Percentiles rank a stretch among this genome's conserved stretches.
phyloP scores from a whole-genome alignment of 805 yeast genomes.

The Torulaspora microellipsoides region DNA sequence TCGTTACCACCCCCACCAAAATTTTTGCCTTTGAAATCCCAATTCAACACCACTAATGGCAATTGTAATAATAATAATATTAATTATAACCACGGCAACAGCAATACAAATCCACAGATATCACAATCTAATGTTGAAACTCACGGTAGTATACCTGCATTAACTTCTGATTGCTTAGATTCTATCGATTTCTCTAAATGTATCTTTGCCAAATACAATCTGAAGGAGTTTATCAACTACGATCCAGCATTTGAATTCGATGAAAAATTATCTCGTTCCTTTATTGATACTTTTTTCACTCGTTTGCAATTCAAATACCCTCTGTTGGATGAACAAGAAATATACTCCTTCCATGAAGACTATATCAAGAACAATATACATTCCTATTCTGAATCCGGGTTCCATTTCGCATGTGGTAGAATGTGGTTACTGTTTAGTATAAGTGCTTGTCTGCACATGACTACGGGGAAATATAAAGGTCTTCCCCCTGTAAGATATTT shows the following conservation, averaged over 20 bases:
- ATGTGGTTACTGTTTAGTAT: conserved; percentile 53
- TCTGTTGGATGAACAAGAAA: conserved; percentile 47
- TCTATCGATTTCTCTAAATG: conserved; percentile 39
- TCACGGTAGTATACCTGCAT: conserved; percentile 28
- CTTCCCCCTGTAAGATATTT: conserved; percentile 53
- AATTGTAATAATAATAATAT: too few species aligned
- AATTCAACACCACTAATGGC: too few species aligned
- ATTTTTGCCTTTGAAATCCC: too few species aligned
- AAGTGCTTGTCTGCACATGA: conserved; percentile 47
- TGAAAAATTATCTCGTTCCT: conserved; percentile 44
- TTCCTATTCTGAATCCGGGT: conserved; percentile 34
- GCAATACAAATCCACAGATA: too few species aligned
- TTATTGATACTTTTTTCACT: conserved; percentile 52
- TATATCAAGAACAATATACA: conserved; percentile 42
- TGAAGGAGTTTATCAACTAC: conserved; percentile 40
- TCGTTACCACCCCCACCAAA: too few species aligned
- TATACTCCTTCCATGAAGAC: conserved; percentile 46
- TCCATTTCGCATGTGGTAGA: conserved; percentile 51
- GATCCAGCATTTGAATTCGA: conserved; percentile 54
- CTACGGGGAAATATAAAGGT: conserved; percentile 53
- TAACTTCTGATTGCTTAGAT: conserved; percentile 34
- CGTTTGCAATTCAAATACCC: conserved; percentile 56
- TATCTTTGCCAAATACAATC: conserved; percentile 44
- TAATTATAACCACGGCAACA: too few species aligned
- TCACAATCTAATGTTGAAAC: too few species aligned